Percentiles rank a stretch among this genome's conserved stretches.
These are phyloP conservation scores for Exobasidium cylindrosporum DNA, from an alignment of 1,284 basidiomycete species.

Conservation along the genomic window DNA sequence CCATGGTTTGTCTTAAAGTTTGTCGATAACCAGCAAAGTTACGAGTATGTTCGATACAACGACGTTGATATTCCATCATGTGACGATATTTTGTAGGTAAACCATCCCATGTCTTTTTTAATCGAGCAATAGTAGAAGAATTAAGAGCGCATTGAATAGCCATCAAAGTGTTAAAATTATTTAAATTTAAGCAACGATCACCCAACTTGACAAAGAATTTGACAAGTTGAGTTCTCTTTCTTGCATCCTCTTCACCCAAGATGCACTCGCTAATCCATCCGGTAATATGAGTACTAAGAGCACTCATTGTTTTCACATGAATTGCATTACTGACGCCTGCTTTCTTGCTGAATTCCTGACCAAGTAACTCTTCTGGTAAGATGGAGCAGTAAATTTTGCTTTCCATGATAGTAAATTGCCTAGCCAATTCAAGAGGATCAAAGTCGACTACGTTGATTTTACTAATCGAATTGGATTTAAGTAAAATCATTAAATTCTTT, in stretches of 20 bases:
- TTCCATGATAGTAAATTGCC: conserved; percentile 59
- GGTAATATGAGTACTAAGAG: conserved; percentile 57
- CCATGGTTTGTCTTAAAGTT: conserved; percentile 59
- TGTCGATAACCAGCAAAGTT: conserved; percentile 91
- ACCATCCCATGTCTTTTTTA: conserved; percentile 62
- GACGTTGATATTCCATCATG: conserved; percentile 75
- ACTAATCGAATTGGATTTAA: conserved; percentile 55
- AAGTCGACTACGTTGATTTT: conserved; percentile 79
- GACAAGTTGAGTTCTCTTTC: conserved; percentile 54
- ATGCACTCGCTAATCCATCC: conserved; percentile 59
- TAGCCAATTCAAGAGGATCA: conserved; percentile 65
- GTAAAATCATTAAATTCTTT: conserved; percentile 66
- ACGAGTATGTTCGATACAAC: conserved; percentile 80
- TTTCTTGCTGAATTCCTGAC: conserved; percentile 51
- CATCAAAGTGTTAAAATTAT: conserved; percentile 58
- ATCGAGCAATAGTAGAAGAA: conserved; percentile 54
- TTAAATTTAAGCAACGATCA: conserved; percentile 53
- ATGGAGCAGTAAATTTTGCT: conserved; percentile 55
- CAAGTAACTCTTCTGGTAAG: conserved; percentile 56
- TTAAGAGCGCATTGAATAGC: conserved; percentile 57
- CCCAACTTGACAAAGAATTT: conserved; percentile 59
- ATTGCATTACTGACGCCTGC: conserved; percentile 26
- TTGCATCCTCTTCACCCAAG: conserved; percentile 55
- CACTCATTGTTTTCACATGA: conserved; percentile 56
- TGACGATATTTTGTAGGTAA: conserved; percentile 78